phyloP scores from a whole-genome alignment of 73 alveolate species.

The Effrenium voratum region DNA sequence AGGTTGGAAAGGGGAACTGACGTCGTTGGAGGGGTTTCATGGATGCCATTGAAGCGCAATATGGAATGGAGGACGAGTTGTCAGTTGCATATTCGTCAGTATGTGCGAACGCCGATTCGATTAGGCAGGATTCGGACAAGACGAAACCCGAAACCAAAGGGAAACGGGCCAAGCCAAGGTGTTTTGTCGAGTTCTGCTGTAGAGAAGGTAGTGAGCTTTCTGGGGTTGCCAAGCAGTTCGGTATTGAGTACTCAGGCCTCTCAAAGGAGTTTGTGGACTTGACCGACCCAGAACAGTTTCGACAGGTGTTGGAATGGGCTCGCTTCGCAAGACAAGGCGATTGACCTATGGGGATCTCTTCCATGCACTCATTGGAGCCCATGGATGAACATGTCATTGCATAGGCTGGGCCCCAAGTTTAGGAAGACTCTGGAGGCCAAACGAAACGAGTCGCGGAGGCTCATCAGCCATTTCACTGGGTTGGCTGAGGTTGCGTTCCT shows the following conservation, averaged over 20 bases:
- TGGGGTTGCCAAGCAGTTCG: neutral
- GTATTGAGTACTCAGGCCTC: neutral
- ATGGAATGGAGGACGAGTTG: neutral
- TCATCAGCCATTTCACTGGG: neutral
- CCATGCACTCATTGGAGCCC: neutral
- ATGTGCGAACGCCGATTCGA: neutral
- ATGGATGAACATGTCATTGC: neutral
- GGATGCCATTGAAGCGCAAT: neutral
- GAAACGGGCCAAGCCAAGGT: neutral
- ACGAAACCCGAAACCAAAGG: neutral
- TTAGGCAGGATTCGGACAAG: neutral
- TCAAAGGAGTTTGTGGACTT: neutral
- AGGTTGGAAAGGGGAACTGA: neutral
- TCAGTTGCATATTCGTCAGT: neutral
- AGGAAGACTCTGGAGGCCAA: neutral
- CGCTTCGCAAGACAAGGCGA: too few relatives aligned
- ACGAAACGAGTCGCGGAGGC: neutral
- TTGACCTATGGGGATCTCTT: neutral
- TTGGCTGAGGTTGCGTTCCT: neutral
- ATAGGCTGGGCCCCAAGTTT: neutral
- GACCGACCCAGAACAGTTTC: neutral
- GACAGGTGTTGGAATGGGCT: too few relatives aligned
- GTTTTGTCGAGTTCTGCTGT: neutral
- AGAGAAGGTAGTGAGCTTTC: neutral
- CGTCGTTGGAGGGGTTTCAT: neutral